A percentile compares a stretch with the other conserved stretches of the same genome.
Evolutionary conservation across 768 basidiomycete species (phyloP).

Genomic region (Hygrocybe coccinea): DNA sequence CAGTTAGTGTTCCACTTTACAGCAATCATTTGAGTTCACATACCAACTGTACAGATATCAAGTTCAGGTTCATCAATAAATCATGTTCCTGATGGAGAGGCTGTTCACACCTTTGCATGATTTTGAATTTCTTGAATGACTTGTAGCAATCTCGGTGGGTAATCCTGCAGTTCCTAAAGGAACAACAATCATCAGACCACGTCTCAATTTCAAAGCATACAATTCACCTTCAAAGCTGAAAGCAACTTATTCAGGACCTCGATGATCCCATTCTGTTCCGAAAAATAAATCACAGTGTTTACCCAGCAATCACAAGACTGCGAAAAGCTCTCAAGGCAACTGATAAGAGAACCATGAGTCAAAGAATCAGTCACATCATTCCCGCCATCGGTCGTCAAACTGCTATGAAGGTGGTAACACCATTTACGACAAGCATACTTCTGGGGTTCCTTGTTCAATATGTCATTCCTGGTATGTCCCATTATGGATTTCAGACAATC

Average conservation of each 20-base stretch:
- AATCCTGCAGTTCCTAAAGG: too few species aligned
- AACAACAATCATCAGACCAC: too few species aligned
- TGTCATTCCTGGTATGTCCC: background rate
- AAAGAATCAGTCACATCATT: background rate
- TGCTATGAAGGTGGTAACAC: background rate
- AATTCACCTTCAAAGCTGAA: too few species aligned
- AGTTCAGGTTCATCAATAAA: background rate
- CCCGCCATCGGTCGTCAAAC: background rate
- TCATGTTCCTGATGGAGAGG: background rate
- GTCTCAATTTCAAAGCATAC: too few species aligned
- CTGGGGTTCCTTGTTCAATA: background rate
- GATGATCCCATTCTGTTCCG: background rate
- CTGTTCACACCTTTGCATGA: too few species aligned
- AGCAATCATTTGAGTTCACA: background rate
- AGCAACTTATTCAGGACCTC: too few species aligned
- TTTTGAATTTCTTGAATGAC: too few species aligned
- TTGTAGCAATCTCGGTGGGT: too few species aligned
- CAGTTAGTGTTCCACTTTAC: background rate
- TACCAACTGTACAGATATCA: background rate
- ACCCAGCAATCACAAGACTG: background rate
- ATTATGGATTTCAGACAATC: background rate
- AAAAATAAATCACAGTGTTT: background rate
- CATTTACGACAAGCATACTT: slow-evolving; percentile 1
- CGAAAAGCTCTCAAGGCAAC: background rate
- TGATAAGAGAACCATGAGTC: background rate